Evolutionary conservation across 805 yeast species (phyloP).

Genomic region (Starmerella bombi): DNA sequence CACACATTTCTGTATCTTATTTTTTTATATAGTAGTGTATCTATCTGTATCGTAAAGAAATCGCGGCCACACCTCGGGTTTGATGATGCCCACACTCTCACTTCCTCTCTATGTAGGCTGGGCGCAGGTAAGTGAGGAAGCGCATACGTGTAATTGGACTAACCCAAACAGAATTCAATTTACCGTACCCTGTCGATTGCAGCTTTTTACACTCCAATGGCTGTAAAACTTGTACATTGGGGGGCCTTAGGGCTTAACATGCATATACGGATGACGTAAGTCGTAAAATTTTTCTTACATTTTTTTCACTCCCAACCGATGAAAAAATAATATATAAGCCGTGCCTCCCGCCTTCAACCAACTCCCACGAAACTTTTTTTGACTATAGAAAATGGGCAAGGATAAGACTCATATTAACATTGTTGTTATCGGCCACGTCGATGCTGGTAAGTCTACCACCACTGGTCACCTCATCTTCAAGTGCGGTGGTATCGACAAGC

Average conservation of each 20-base stretch:
- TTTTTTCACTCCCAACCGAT: constrained; percentile 9
- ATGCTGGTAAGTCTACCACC: constrained; percentile 97
- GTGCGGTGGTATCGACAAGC: constrained; percentile 97
- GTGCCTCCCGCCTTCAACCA: constrained; percentile 1
- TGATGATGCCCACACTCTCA: too few species aligned
- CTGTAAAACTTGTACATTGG: neutral
- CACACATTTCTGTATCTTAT: too few species aligned
- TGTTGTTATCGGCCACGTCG: constrained; percentile 99
- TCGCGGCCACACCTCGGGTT: too few species aligned
- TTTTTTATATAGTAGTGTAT: too few species aligned
- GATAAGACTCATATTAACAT: constrained; percentile 97
- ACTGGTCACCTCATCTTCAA: constrained; percentile 98
- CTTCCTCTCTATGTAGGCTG: too few species aligned
- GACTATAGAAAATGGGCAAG: constrained; percentile 48
- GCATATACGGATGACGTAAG: constrained; percentile 14
- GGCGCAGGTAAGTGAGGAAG: neutral
- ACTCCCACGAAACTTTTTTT: constrained; percentile 4
- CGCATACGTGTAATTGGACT: neutral
- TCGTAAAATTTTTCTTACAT: constrained; percentile 13
- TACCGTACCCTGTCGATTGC: neutral
- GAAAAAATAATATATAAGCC: constrained; percentile 18
- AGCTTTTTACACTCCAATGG: neutral
- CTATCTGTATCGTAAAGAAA: too few species aligned
- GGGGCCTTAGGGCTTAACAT: constrained; percentile 15
- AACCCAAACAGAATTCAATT: neutral